Evolutionary conservation across 495 filamentous ascomycete genomes (phyloP).

Genomic region (Penicillium crystallinum): DNA sequence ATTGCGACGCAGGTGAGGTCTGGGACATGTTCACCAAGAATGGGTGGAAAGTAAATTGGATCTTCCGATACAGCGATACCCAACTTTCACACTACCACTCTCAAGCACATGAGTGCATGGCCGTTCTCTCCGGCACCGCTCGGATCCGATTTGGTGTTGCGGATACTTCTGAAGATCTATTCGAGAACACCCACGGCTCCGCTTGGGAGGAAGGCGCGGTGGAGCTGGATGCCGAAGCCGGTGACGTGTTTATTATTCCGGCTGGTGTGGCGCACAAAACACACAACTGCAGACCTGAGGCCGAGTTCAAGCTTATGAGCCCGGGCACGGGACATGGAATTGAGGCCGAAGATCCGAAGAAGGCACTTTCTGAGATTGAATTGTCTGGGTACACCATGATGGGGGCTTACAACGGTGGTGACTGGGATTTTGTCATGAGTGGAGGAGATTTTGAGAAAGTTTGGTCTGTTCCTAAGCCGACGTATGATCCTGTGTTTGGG

Average conservation of each 20-base stretch:
- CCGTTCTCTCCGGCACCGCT: conserved; percentile 29
- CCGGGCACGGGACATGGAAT: conserved; percentile 21
- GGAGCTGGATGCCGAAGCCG: conserved; percentile 20
- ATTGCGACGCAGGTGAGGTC: conserved; percentile 8
- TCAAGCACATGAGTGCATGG: conserved; percentile 35
- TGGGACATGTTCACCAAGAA: conserved; percentile 31
- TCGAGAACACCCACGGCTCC: conserved; percentile 21
- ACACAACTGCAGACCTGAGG: conserved; percentile 15
- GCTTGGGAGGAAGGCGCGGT: conserved; percentile 16
- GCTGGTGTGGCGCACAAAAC: conserved; percentile 35
- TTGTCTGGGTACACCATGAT: conserved; percentile 16
- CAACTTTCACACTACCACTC: conserved; percentile 37
- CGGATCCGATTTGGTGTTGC: conserved; percentile 34
- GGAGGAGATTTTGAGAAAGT: conserved; percentile 13
- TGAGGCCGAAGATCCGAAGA: conserved; percentile 8
- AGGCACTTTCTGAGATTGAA: conserved; percentile 1
- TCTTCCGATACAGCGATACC: conserved; percentile 28
- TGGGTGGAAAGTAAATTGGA: conserved; percentile 32
- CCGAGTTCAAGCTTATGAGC: conserved; percentile 19
- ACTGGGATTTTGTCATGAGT: conserved; percentile 10
- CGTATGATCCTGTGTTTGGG: conserved; percentile 36
- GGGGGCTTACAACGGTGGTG: conserved; percentile 11
- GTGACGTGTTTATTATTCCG: conserved; percentile 36
- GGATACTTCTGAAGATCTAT: conserved; percentile 21
- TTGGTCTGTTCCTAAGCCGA: conserved; percentile 11